A percentile compares a stretch with the other conserved stretches of the same genome.
Conservation (phyloP, 352 stramenopile species). For the Phytophthora colocasiae region DNA sequence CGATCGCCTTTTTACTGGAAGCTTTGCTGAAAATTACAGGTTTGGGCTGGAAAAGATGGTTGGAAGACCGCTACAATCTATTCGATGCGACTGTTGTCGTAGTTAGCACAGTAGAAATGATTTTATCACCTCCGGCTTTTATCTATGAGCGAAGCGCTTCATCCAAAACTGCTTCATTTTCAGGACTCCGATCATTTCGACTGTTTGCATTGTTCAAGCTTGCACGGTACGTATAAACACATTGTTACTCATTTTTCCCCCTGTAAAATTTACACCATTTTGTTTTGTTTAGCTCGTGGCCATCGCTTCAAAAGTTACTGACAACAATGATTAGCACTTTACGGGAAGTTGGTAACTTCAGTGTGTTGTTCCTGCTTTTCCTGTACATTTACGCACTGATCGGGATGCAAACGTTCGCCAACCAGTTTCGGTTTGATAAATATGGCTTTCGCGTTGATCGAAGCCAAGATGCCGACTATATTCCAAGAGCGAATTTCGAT, state of each 20-base stretch:
- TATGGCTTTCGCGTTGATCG: constrained; percentile 53
- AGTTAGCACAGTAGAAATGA: constrained; percentile 46
- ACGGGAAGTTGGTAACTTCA: constrained; percentile 92
- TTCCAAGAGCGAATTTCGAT: constrained; percentile 74
- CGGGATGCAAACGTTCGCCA: constrained; percentile 94
- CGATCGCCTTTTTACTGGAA: constrained; percentile 62
- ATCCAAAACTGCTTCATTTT: constrained; percentile 54
- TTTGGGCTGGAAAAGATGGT: constrained; percentile 64
- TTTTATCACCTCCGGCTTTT: constrained; percentile 54
- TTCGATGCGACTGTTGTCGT: constrained; percentile 78
- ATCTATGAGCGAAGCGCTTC: constrained; percentile 22
- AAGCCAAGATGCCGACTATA: constrained; percentile 39
- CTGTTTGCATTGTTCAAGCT: constrained; percentile 94
- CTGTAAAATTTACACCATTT: background rate
- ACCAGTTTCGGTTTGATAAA: constrained; percentile 90
- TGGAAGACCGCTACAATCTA: constrained; percentile 73
- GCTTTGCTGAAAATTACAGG: constrained; percentile 77
- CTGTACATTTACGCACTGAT: constrained; percentile 94
- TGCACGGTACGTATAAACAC: constrained; percentile 44
- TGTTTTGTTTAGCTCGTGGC: constrained; percentile 66
- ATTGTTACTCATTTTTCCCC: background rate
- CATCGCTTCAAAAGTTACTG: constrained; percentile 92
- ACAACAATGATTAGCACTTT: constrained; percentile 91
- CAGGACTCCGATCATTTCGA: constrained; percentile 86
- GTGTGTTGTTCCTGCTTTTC: constrained; percentile 92